Base-by-base conservation (phyloP, 2,329 filamentous ascomycete genomes). In the Tolypocladium guangdongense region DNA sequence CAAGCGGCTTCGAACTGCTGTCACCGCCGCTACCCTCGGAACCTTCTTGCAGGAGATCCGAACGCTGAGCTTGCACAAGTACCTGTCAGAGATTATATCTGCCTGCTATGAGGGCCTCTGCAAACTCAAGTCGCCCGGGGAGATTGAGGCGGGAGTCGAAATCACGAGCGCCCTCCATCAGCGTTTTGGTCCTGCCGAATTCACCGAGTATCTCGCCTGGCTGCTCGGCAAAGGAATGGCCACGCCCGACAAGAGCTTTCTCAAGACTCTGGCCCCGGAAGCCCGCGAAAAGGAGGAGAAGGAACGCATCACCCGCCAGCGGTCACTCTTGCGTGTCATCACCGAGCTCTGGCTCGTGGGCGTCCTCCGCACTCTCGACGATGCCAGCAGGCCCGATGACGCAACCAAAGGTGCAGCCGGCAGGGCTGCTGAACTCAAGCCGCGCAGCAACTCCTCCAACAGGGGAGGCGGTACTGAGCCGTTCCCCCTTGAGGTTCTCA, bases 271-370 rank as follows among this genome's bases (percentile, higher is more conserved):
- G 59, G 74, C 85, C 7, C 80, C 83, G 37, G 93, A 99, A 62
- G 81, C 90, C 33, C 88, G 88, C 51, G 95, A 99, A 68, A 88
- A 90, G 59, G 93, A 99, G 69, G 93, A 99, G 71, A 96, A 96
- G 70, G 93, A 99, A 56, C 86, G 93, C 7, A 77, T 97, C 41
- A 80, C 83, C 35, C 83, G 93, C 52, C 95, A 99, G 68, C 83
- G 93, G 54, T 80, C 91, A 7, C 79, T 99, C 24, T 73, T 99
- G 52, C 84, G 91, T 38, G 87, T 99, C 14, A 90, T 95, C 36
- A 96, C 93, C 2, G 93, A 99, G 68, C 77, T 99, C 37, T 99
- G 95, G 95, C 81, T 99, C 5, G 90, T 95, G 20, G 90, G 89
- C 32, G 86, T 93, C 43, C 71, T 99, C 60, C 82, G 87, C 62